A percentile compares a stretch with the other conserved stretches of the same genome.
Conservation (phyloP, 805 yeast genomes). For the Nakazawaea ernobii region DNA sequence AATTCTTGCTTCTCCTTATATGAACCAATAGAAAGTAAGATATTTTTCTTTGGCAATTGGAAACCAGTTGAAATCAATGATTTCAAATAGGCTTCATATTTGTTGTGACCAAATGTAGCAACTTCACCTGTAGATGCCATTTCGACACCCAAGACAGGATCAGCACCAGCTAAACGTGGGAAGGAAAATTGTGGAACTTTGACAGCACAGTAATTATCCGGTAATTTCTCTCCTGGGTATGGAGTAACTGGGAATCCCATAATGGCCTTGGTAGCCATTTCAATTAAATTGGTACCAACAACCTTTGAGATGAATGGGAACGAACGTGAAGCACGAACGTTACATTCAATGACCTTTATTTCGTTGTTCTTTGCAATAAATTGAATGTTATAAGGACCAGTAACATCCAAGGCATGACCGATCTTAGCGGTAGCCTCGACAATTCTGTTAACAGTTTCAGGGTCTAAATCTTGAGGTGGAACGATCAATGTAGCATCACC, state of each 20-base stretch:
- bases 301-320: conserved; percentile 98
- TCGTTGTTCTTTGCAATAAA: conserved; percentile 93
- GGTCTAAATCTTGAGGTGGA: conserved; percentile 93
- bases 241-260: conserved; percentile 84
- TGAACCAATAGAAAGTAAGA: conserved; percentile 90
- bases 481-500: conserved; percentile 98
- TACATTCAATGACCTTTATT: conserved; percentile 97
- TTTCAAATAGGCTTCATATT: conserved; percentile 95
- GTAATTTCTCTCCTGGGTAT: conserved; percentile 84
- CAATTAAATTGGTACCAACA: conserved; percentile 92
- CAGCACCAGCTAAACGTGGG: conserved; percentile 96
- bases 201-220: conserved; percentile 91
- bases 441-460: conserved; percentile 85
- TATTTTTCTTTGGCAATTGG: conserved; percentile 91
- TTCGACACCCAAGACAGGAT: conserved; percentile 96
- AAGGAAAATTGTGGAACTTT: conserved; percentile 98
- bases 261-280: conserved; percentile 94
- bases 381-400: conserved; percentile 97
- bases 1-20: conserved; percentile 93
- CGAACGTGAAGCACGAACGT: conserved; percentile 98
- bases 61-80: conserved; percentile 93
- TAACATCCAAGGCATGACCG: conserved; percentile 89
- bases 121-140: conserved; percentile 99
- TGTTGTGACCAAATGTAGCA: conserved; percentile 93
- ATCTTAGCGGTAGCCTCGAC: conserved; percentile 95